Evolutionary conservation across 306 rosid species (phyloP).

Genomic region (Malus domestica): DNA sequence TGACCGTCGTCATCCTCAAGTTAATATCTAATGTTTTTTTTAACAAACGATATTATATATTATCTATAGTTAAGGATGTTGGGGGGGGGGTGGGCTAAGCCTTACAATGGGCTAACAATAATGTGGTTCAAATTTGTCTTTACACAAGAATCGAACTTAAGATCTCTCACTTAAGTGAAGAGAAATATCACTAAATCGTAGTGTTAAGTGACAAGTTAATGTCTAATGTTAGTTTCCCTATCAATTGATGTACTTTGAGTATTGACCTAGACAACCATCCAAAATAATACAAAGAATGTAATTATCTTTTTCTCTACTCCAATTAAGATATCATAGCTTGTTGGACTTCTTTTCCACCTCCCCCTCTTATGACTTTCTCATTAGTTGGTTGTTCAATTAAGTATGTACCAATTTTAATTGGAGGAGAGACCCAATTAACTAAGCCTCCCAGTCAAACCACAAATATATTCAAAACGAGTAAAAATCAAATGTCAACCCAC

Average conservation of each 20-base stretch:
- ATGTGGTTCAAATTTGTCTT: no score
- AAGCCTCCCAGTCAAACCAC: slow-evolving; percentile 18
- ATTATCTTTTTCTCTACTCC: slow-evolving; percentile 17
- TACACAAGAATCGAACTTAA: no score
- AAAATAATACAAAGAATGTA: background rate
- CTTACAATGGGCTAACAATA: no score
- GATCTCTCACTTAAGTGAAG: no score
- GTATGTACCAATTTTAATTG: background rate
- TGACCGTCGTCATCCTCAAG: no score
- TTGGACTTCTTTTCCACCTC: slow-evolving; percentile 23
- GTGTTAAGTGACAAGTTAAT: no score
- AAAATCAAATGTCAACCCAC: slow-evolving; percentile 25
- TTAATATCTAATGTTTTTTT: no score
- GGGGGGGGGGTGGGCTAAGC: no score
- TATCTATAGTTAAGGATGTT: no score
- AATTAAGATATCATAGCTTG: slow-evolving; percentile 23
- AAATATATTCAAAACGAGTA: background rate
- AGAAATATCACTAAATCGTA: no score
- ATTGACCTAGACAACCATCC: background rate
- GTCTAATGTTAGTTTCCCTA: no score
- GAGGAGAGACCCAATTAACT: background rate
- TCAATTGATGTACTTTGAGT: background rate
- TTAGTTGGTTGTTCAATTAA: slow-evolving; percentile 13
- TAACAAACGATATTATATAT: no score
- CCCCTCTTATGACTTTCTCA: slow-evolving; percentile 6